Base-by-base conservation (phyloP, 2,329 filamentous ascomycete species). In the Pezicula neosporulosa region DNA sequence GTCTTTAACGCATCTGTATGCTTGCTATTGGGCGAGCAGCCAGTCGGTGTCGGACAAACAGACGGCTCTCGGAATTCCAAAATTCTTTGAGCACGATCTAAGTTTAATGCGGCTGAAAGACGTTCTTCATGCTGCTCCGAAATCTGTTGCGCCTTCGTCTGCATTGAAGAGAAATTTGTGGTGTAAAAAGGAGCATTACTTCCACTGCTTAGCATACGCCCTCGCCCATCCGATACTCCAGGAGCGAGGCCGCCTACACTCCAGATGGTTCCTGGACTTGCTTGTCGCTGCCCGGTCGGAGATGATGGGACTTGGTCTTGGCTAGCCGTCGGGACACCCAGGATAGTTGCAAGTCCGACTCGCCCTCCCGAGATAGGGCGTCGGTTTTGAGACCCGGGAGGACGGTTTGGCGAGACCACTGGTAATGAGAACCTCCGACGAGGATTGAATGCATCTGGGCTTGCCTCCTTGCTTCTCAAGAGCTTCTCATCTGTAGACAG, bases 81-180 rank as follows among this genome's bases (percentile, higher is more conserved):
- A 13, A 96, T 73, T 55, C 82, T 82, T 24, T 79, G 76, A 28
- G 81, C 75, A 43, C 82, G 83, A 64, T 96, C 85, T 54, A 97
- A 78, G n/a, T 89, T 81, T 47, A 97, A 76, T 3, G 94, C 94
- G 15, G 86, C 74, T 8, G 92, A 91, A 50, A 99, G 71, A 27
- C 90, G 83, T 38, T 81, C 80, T 61, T 88, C 82, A 63, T 96
- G 88, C 48, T 81, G 83, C 51, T 86, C 81, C 12, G 78, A 71
- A 38, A 90, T 82, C 36, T 88, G 82, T 36, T 81, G 77, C 1
- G 74, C 65, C 43, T 68, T 74, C 6, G 71, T 66, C 18, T 67
- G 68, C 0, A 66, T 53, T 6, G 65, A 66, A 0, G 72, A 68
- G 50, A 82, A 83, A 0, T 73, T 69, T n/a, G 77, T 77, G 0